Evolutionary conservation across 192 early-diverging fungal genomes (phyloP), one percentile per base, ranked within the genome.

Genomic region (Lobulomyces angularis): DNA sequence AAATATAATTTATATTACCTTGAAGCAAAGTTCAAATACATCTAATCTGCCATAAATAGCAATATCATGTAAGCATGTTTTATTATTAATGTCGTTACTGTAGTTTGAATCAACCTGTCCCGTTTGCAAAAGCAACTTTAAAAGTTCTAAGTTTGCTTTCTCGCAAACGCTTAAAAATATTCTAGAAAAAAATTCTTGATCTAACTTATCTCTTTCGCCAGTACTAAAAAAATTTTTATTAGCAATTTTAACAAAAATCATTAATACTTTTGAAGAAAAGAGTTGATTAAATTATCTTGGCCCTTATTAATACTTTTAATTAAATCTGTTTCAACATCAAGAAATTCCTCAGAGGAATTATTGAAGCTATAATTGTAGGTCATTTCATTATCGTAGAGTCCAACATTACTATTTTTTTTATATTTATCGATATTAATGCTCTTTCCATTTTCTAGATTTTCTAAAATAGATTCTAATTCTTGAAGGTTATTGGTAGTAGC

Each of bases 41-140:
- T 68, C 68, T 48, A 79, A 51, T 27, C 79, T 71, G 2, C 88
- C 88, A 16, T 70, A 67, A 51, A 91, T 88, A 0, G 90, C 83
- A 1, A 84, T 77, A 41, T 88, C 88, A 55, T 99, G 95, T 0
- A 90, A 62, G 35, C 77, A 82, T 0, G 85, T 92, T 31, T 86
- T 77, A 46, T 85, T 82, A 45, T 80, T 95, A 58, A 99, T 90
- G 46, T 97, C 92, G 56, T 99, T 92, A 3, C 75, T 59, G 49
- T 75, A 88, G 29, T 76, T 83, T 40, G 77, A 74, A 53, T 93
- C 81, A 3, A 93, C 77, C 2, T 75, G 36, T 3, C 67, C 64
- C 0, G 80, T 74, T 20, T 57, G 65, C 32, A 90, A 60, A 4
- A 97, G 54, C 26, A 74, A 45, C 22, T 70, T 58, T 30, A 81